A percentile compares a stretch with the other conserved stretches of the same genome.
Evolutionary conservation across 257 asterid genomes (phyloP).

Genomic region (Cordia subcordata): DNA sequence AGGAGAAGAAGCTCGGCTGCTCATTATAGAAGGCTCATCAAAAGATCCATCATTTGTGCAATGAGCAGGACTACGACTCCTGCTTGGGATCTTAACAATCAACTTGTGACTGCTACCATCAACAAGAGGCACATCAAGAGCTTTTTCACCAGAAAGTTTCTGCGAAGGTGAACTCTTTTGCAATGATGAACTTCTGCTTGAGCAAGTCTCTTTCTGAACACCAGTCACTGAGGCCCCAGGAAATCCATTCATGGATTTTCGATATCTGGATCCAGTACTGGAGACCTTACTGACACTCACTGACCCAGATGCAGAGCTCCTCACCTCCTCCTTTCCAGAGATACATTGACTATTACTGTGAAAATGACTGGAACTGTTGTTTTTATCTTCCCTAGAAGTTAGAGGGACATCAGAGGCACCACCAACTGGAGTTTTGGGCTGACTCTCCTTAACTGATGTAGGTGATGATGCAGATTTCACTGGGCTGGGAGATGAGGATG

Average conservation of each 20-base stretch:
- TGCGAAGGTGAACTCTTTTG: conserved; percentile 41
- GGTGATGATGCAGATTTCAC: conserved; percentile 42
- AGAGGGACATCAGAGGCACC: conserved; percentile 47
- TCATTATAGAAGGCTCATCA: conserved; percentile 45
- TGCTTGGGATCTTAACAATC: conserved; percentile 71
- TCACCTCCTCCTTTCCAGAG: conserved; percentile 60
- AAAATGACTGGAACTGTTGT: conserved; percentile 76
- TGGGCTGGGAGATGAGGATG: conserved; percentile 61
- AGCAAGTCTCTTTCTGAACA: conserved; percentile 49
- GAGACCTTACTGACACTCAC: conserved; percentile 46
- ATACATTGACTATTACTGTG: conserved; percentile 47
- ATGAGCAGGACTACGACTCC: conserved; percentile 62
- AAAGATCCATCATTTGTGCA: conserved; percentile 45
- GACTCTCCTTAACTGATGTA: conserved; percentile 59
- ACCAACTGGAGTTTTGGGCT: conserved; percentile 30
- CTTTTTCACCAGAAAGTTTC: conserved; percentile 47
- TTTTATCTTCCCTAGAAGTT: conserved; percentile 60
- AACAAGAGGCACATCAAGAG: conserved; percentile 33
- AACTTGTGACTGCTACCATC: conserved; percentile 61
- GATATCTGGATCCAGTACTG: conserved; percentile 40
- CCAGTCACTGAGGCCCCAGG: conserved; percentile 37
- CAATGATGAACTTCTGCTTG: conserved; percentile 38
- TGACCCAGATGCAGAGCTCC: conserved; percentile 46
- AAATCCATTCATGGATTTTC: conserved; percentile 40
- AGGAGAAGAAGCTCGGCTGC: conserved; percentile 61